phyloP scores from a whole-genome alignment of 306 rosid genomes.

The Pyrus bretschneideri region DNA sequence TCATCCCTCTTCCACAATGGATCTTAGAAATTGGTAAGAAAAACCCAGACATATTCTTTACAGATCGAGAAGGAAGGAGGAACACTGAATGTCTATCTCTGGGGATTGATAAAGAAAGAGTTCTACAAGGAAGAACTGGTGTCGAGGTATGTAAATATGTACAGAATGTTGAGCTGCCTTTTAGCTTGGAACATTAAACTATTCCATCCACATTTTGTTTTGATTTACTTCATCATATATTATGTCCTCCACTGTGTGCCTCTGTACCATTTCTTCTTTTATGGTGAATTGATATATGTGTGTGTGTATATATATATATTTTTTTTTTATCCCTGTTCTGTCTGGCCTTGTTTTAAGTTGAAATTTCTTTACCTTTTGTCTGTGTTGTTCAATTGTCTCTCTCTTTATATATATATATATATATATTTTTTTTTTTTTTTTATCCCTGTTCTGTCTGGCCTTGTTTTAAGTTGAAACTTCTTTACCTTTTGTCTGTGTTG shows the following conservation, averaged over 20 bases:
- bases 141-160: slow-evolving; percentile 59
- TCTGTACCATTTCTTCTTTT: too few relatives aligned
- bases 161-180: too few relatives aligned
- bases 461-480: neutral
- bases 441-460: neutral
- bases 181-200: neutral
- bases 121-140: slow-evolving; percentile 92
- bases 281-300: neutral
- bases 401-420: too few relatives aligned
- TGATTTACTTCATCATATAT: neutral
- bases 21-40: slow-evolving; percentile 83
- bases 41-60: slow-evolving; percentile 85
- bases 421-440: neutral
- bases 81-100: slow-evolving; percentile 86
- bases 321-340: too few relatives aligned
- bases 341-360: too few relatives aligned
- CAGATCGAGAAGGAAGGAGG: slow-evolving; percentile 95
- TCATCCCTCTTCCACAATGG: slow-evolving; percentile 86
- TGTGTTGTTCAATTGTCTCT: too few relatives aligned
- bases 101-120: slow-evolving; percentile 93
- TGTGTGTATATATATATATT: too few relatives aligned
- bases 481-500: neutral
- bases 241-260: neutral
- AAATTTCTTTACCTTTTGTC: too few relatives aligned
- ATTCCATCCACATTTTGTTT: neutral